A percentile compares a stretch with the other conserved stretches of the same genome.
phyloP scores from a whole-genome alignment of 1,284 basidiomycete genomes.

The Polyporus tsugae region DNA sequence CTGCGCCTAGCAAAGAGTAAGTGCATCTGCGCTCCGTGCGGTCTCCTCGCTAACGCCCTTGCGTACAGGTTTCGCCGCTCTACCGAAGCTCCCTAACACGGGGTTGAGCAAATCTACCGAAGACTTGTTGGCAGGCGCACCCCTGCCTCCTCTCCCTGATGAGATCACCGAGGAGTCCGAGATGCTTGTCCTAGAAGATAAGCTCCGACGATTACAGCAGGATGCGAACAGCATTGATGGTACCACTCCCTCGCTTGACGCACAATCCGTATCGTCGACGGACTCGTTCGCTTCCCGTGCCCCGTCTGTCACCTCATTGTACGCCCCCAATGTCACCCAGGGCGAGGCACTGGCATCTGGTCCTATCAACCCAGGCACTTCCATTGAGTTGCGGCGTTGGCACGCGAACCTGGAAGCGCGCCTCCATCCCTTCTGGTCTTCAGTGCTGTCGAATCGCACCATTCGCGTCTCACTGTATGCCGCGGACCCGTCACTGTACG shows the following conservation, averaged over 20 bases:
- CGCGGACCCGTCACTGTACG: conserved; percentile 40
- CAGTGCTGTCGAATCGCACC: conserved; percentile 65
- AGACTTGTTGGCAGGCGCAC: conserved; percentile 50
- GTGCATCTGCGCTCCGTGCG: conserved; percentile 20
- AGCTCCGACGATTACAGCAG: conserved; percentile 47
- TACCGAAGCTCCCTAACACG: conserved; percentile 55
- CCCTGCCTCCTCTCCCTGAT: conserved; percentile 64
- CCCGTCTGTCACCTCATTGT: conserved; percentile 32
- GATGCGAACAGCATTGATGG: conserved; percentile 33
- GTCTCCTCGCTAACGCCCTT: neutral
- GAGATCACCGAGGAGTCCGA: conserved; percentile 71
- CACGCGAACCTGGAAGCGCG: conserved; percentile 80
- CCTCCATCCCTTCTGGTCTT: conserved; percentile 81
- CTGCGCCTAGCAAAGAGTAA: conserved; percentile 80
- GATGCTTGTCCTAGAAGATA: conserved; percentile 56
- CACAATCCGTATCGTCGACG: conserved; percentile 21
- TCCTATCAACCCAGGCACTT: conserved; percentile 6
- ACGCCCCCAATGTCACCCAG: conserved; percentile 8
- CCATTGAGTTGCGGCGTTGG: conserved; percentile 57
- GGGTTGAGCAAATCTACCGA: conserved; percentile 55
- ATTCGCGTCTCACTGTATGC: conserved; percentile 66
- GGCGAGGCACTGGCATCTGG: neutral
- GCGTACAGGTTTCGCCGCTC: conserved; percentile 62
- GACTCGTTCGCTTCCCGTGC: conserved; percentile 27
- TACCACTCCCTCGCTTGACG: conserved; percentile 21